Conservation (phyloP, 805 yeast species). For the Starmerella bombi region DNA sequence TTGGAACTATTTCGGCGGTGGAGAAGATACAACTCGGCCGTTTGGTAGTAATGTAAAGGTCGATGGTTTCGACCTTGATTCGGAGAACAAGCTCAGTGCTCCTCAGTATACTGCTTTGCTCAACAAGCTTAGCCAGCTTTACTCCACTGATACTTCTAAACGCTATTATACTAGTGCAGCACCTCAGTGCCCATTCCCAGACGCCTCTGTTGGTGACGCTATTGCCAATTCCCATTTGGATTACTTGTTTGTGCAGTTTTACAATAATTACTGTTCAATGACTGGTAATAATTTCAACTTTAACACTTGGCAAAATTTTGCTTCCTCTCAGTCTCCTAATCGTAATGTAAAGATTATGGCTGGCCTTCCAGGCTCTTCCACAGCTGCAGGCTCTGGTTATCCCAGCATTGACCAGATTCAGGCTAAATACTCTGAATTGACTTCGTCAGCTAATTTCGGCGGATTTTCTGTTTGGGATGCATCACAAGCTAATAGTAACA, state of each 20-base stretch:
- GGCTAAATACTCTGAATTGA: slow-evolving; percentile 20
- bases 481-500: slow-evolving; percentile 41
- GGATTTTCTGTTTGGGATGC: slow-evolving; percentile 85
- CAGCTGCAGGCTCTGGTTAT: slow-evolving; percentile 46
- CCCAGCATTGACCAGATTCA: slow-evolving; percentile 29
- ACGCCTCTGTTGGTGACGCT: slow-evolving; percentile 50
- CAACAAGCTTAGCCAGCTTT: slow-evolving; percentile 33
- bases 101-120: slow-evolving; percentile 59
- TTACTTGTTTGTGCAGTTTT: slow-evolving; percentile 75
- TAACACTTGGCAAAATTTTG: slow-evolving; percentile 62
- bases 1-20: slow-evolving; percentile 45
- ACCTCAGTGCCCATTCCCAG: slow-evolving; percentile 87
- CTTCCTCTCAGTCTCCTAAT: slow-evolving; percentile 48
- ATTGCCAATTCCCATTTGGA: slow-evolving; percentile 59
- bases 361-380: slow-evolving; percentile 57
- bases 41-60: slow-evolving; percentile 60
- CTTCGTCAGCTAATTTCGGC: slow-evolving; percentile 37
- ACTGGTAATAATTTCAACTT: slow-evolving; percentile 39
- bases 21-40: slow-evolving; percentile 32
- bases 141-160: slow-evolving; percentile 39
- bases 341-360: slow-evolving; percentile 52
- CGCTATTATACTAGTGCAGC: slow-evolving; percentile 70
- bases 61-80: slow-evolving; percentile 76
- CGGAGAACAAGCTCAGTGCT: slow-evolving; percentile 40
- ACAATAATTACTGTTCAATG: slow-evolving; percentile 62